A percentile compares a stretch with the other conserved stretches of the same genome.
These are phyloP conservation scores for Pogostemon cablin DNA, from an alignment of 257 asterid species.

Conservation along the genomic window DNA sequence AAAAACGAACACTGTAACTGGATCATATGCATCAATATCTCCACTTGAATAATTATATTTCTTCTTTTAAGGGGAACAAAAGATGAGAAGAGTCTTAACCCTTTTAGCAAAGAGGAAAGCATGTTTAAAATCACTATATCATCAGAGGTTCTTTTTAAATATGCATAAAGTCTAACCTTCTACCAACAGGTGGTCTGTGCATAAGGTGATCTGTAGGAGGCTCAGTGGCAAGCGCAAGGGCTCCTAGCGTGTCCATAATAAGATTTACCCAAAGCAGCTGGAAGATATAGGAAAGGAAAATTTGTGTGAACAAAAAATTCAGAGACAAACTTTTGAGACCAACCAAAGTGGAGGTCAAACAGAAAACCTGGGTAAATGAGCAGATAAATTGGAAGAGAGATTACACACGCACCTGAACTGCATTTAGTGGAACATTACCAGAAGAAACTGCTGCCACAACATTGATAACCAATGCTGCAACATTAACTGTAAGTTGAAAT, in stretches of 20 bases:
- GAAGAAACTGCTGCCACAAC: conserved; percentile 89
- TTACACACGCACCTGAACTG: conserved; percentile 76
- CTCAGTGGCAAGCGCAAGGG: conserved; percentile 96
- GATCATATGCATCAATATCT: background rate
- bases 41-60: background rate
- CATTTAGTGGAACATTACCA: conserved; percentile 92
- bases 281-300: conserved; percentile 23
- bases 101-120: background rate
- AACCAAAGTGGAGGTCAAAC: background rate
- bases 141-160: conserved; percentile 5
- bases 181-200: conserved; percentile 87
- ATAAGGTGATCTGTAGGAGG: conserved; percentile 97
- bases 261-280: conserved; percentile 99
- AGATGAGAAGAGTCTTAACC: background rate
- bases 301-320: background rate
- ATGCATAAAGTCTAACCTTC: conserved; percentile 64
- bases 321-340: background rate
- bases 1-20: background rate
- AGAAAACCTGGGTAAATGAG: conserved; percentile 16
- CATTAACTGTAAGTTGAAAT: conserved; percentile 95
- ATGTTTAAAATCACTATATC: conserved; percentile 1
- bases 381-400: conserved; percentile 27
- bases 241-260: conserved; percentile 98
- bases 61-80: conserved; percentile 10
- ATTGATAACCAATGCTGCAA: conserved; percentile 87